Conservation (phyloP, 768 basidiomycete species). For the Lactarius deliciosus region DNA sequence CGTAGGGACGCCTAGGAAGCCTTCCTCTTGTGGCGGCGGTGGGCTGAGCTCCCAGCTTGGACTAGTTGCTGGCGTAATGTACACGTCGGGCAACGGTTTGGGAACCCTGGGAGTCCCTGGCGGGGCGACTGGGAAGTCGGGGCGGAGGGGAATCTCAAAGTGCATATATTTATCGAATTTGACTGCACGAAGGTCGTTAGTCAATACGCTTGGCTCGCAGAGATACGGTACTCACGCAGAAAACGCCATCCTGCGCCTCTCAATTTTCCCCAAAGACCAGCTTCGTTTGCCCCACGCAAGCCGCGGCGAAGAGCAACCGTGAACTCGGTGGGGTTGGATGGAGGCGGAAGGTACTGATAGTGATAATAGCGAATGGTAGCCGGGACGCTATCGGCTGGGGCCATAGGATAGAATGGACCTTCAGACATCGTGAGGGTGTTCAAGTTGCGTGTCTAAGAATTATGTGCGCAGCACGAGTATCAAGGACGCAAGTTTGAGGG, state of each 20-base stretch:
- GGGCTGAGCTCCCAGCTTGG: slow-evolving; percentile 9
- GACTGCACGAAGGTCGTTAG: slow-evolving; percentile 1
- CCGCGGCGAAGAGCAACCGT: slow-evolving; percentile 5
- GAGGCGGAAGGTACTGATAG: slow-evolving; percentile 8
- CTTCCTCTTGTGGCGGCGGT: slow-evolving; percentile 5
- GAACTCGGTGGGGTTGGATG: slow-evolving; percentile 5
- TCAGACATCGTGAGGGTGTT: slow-evolving; percentile 12
- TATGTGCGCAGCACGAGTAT: slow-evolving; percentile 14
- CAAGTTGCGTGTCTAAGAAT: not conserved
- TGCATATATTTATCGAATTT: not conserved
- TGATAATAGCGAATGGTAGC: slow-evolving; percentile 3
- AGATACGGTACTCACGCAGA: slow-evolving; percentile 2
- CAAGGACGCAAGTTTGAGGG: slow-evolving; percentile 4
- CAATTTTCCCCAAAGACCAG: slow-evolving; percentile 14
- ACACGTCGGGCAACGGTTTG: slow-evolving; percentile 5
- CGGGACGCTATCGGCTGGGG: not conserved
- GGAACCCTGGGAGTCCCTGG: slow-evolving; percentile 1
- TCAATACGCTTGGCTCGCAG: not conserved
- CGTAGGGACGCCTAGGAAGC: slow-evolving; percentile 15
- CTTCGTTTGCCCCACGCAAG: slow-evolving; percentile 7
- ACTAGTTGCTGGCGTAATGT: not conserved
- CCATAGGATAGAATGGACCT: slow-evolving; percentile 5
- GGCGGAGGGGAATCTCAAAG: not conserved
- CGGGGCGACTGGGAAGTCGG: slow-evolving; percentile 21
- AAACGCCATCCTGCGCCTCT: slow-evolving; percentile 17